Conservation (phyloP, 306 rosid genomes). For the Ziziphus jujuba region DNA sequence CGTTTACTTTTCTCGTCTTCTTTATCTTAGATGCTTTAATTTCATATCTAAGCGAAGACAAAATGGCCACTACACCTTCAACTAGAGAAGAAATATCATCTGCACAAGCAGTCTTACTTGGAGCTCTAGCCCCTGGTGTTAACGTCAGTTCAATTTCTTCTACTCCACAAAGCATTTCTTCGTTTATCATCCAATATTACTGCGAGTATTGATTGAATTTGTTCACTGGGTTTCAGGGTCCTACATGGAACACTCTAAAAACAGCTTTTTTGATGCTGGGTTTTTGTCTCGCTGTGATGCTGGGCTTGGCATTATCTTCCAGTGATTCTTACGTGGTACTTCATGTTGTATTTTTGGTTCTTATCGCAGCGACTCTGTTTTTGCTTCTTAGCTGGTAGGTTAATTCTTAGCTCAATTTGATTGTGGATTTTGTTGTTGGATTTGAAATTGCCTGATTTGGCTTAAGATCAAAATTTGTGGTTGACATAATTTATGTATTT, state of each 20-base stretch:
- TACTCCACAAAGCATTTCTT: background rate
- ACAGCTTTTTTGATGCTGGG: constrained; percentile 72
- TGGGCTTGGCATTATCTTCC: constrained; percentile 81
- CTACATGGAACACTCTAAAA: constrained; percentile 79
- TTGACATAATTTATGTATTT: too few relatives aligned
- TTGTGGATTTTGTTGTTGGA: background rate
- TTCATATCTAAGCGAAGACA: constrained; percentile 4
- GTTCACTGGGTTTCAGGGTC: constrained; percentile 47
- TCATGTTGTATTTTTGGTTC: constrained; percentile 75
- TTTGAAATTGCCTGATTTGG: background rate
- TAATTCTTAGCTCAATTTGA: constrained; percentile 13
- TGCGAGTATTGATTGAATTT: background rate
- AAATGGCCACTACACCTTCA: constrained; percentile 49
- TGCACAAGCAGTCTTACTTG: constrained; percentile 76
- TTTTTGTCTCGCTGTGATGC: constrained; percentile 67
- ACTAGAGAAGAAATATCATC: constrained; percentile 53
- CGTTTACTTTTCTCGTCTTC: background rate
- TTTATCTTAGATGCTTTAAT: constrained; percentile 2
- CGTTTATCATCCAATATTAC: background rate
- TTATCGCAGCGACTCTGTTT: constrained; percentile 68
- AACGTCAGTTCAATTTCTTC: constrained; percentile 46
- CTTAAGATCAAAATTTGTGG: background rate
- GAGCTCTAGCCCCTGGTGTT: constrained; percentile 91
- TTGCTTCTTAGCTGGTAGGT: constrained; percentile 81
- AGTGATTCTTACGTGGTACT: constrained; percentile 74